Percentiles rank a stretch among this genome's conserved stretches.
Conservation (phyloP, 2,329 filamentous ascomycete genomes). For the Fusarium proliferatum region DNA sequence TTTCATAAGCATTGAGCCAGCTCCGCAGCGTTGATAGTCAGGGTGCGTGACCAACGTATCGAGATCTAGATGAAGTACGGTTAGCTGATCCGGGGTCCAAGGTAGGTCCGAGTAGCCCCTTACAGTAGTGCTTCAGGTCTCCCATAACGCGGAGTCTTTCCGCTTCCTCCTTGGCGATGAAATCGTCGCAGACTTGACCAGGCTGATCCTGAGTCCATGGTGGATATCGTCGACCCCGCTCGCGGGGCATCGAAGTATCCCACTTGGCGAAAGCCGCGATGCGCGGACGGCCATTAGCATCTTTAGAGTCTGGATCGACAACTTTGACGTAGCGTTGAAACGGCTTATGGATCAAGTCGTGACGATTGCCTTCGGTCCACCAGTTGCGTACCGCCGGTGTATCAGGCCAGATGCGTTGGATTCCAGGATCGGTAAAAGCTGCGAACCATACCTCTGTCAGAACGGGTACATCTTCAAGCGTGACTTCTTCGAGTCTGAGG, state of each 20-base stretch:
- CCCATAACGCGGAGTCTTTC: constrained; percentile 33
- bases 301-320: constrained; percentile 18
- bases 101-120: background rate
- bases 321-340: constrained; percentile 36
- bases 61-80: constrained; percentile 25
- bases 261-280: constrained; percentile 38
- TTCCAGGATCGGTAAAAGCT: constrained; percentile 24
- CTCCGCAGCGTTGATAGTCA: constrained; percentile 42
- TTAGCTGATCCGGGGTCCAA: background rate
- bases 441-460: constrained; percentile 34
- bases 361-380: constrained; percentile 31
- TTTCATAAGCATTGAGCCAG: constrained; percentile 39
- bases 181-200: constrained; percentile 20
- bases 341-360: constrained; percentile 28
- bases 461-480: constrained; percentile 9
- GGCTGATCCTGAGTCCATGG: constrained; percentile 31
- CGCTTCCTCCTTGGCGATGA: constrained; percentile 24
- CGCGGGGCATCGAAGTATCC: constrained; percentile 21
- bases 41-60: constrained; percentile 44
- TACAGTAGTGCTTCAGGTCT: constrained; percentile 30
- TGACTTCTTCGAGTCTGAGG: constrained; percentile 12
- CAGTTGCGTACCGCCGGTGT: constrained; percentile 30
- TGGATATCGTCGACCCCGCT: constrained; percentile 33
- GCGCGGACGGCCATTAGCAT: constrained; percentile 7
- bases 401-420: constrained; percentile 31